Evolutionary conservation across 768 basidiomycete genomes (phyloP), one percentile per base, ranked within the genome.

Genomic region (Pleurotus eryngii): DNA sequence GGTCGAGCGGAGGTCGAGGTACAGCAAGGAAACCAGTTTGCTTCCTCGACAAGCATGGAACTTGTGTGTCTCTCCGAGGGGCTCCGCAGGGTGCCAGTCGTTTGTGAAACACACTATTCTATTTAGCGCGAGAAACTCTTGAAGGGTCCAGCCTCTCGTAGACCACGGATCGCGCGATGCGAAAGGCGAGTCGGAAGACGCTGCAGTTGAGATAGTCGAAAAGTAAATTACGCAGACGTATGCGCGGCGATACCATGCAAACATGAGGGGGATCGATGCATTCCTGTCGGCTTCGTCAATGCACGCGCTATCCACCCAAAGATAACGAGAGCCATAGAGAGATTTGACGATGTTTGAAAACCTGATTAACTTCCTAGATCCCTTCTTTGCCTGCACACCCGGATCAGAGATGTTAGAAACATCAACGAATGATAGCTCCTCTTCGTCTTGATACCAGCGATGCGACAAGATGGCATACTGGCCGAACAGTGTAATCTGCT

Each of bases 401-500:
- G 30, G 30, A 35, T 35, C 30, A 35, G 30, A 35, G 30, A 35
- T 35, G 30, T 9, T 35, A 35, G 30, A 35, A 9, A 35, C 30
- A 35, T 35, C 30, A 35, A 35, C 30, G 3, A 35, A 35, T 35
- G 3, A 35, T 35, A 35, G 30, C 30, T 35, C 30, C 17, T 35
- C n/a, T 38, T 51, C 49, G 26, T 51, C 49, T 11, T 17, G 30
- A n/a, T 35, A 26, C 49, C 49, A 51, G 14, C 49, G 24, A 51
- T 51, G 49, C 15, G 49, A 51, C 15, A 51, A 35, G 49, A 51
- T 51, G 22, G 49, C 49, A 22, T 51, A 51, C 37, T 45, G 30
- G 30, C 30, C 30, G 30, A 35, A 35, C 11, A 35, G 30, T 3
- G 30, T 35, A 11, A 35, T 35, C 30, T 35, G 30, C 30, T 35